Percentiles rank a stretch among this genome's conserved stretches.
phyloP scores from a whole-genome alignment of 2,329 filamentous ascomycete species.

The Cytospora piceae region DNA sequence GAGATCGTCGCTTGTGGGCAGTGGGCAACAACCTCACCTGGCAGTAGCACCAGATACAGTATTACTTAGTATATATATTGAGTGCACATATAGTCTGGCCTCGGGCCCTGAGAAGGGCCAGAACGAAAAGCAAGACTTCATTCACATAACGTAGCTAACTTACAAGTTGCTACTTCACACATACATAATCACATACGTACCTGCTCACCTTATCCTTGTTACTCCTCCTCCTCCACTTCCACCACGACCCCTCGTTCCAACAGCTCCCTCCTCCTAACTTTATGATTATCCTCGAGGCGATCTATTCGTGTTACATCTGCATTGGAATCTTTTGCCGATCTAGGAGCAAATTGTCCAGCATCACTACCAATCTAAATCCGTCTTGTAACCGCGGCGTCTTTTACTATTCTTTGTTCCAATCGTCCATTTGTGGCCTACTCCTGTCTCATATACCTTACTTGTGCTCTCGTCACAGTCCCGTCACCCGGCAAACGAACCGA shows the following conservation, averaged over 20 bases:
- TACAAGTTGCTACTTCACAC: background rate
- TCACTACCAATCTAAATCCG: background rate
- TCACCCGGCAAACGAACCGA: background rate
- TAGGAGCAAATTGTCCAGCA: background rate
- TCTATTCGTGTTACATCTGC: background rate
- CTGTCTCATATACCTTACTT: background rate
- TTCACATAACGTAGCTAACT: background rate
- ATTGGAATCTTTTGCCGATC: background rate
- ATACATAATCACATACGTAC: background rate
- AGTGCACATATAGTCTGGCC: background rate
- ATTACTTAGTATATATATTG: background rate
- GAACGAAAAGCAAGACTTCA: background rate
- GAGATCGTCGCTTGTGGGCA: background rate
- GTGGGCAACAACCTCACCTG: conserved; percentile 1
- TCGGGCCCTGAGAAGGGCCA: background rate
- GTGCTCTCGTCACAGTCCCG: background rate
- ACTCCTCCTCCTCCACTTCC: background rate
- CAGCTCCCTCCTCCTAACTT: background rate
- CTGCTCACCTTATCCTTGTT: background rate
- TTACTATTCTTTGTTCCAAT: background rate
- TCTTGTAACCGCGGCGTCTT: background rate
- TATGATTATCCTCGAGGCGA: background rate
- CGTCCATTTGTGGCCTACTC: background rate
- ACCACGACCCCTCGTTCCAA: background rate
- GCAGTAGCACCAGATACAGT: background rate